These are phyloP conservation scores for Didymella glomerata DNA, from an alignment of 2,329 filamentous ascomycete genomes.

Conservation along the genomic window DNA sequence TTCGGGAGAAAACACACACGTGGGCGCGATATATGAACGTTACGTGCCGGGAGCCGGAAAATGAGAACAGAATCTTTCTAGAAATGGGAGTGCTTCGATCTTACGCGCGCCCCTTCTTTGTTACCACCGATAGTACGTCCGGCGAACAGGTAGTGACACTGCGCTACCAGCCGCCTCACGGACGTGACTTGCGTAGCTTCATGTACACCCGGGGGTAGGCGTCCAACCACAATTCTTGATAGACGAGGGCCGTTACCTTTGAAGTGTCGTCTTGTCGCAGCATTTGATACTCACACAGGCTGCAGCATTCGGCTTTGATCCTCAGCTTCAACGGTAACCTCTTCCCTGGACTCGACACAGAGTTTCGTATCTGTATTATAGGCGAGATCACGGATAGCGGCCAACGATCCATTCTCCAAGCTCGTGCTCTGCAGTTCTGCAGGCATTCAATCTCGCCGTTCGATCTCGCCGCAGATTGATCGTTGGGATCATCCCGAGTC, in stretches of 20 bases:
- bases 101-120: conserved; percentile 9
- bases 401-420: not conserved
- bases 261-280: conserved; percentile 1
- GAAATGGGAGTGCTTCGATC: conserved; percentile 4
- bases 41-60: not conserved
- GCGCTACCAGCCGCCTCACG: conserved; percentile 10
- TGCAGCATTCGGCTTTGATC: not conserved
- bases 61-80: not conserved
- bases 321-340: not conserved
- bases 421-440: not conserved
- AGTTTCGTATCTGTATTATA: not conserved
- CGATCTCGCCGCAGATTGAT: not conserved
- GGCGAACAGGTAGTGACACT: conserved; percentile 5
- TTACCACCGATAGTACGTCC: not conserved
- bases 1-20: not conserved
- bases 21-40: not conserved
- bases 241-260: not conserved
- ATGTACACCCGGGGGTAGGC: not conserved
- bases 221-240: not conserved
- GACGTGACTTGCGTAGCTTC: conserved; percentile 16
- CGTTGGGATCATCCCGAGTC: not conserved
- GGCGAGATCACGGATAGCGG: not conserved
- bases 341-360: not conserved
- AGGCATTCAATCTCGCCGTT: not conserved
- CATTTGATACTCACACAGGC: not conserved